phyloP scores from a whole-genome alignment of 805 yeast species.

The Metschnikowia lochheadii region DNA sequence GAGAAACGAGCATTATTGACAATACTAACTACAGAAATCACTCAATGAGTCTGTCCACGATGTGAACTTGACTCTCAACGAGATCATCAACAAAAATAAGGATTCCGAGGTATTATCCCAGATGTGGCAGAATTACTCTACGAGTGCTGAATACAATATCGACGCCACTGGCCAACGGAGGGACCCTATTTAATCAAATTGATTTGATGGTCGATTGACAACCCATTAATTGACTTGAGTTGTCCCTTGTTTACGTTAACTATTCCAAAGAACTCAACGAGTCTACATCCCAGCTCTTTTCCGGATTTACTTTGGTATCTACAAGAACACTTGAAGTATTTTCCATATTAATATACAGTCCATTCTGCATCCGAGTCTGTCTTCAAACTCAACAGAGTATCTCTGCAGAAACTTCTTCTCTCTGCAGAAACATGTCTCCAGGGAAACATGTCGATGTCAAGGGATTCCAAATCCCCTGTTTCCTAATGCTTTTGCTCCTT shows the following conservation, averaged over 20 bases:
- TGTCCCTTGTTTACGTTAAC: too few relatives aligned
- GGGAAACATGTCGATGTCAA: background rate
- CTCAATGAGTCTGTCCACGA: slow-evolving; percentile 67
- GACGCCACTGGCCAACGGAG: slow-evolving; percentile 61
- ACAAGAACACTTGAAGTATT: background rate
- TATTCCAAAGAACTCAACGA: too few relatives aligned
- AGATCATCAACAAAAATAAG: slow-evolving; percentile 61
- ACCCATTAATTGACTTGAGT: background rate
- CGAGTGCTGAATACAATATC: slow-evolving; percentile 66
- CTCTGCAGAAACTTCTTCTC: background rate
- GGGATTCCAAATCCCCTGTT: too few relatives aligned
- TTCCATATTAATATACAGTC: slow-evolving; percentile 2
- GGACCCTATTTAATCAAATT: slow-evolving; percentile 35
- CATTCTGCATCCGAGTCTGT: background rate
- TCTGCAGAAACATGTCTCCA: background rate
- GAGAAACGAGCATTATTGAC: background rate
- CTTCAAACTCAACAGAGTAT: background rate
- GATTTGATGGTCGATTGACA: too few relatives aligned
- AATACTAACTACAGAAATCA: slow-evolving; percentile 48
- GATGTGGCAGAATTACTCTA: slow-evolving; percentile 74
- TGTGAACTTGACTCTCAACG: slow-evolving; percentile 56
- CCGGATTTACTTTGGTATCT: background rate
- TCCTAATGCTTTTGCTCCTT: background rate
- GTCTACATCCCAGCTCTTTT: too few relatives aligned
- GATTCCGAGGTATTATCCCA: slow-evolving; percentile 68